A percentile compares a stretch with the other conserved stretches of the same genome.
Conservation (phyloP, 768 basidiomycete genomes). For the Asterophora parasitica region DNA sequence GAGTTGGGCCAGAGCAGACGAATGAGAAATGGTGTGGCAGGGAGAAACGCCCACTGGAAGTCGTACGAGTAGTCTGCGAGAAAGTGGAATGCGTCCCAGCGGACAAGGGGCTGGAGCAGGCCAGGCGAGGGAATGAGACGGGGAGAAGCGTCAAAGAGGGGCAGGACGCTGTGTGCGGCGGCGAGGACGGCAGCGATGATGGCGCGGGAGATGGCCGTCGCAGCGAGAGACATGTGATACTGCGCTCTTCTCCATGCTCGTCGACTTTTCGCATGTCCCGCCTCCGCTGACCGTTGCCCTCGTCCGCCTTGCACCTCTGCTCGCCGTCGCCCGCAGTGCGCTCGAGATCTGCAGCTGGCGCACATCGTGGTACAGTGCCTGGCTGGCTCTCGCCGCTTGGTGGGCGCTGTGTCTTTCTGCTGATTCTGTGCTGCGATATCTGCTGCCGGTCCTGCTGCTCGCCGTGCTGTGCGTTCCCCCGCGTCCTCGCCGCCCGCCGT, state of each 20-base stretch:
- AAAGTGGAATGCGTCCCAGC: slow-evolving; percentile 93
- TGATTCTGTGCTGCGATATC: slow-evolving; percentile 40
- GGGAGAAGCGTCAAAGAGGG: slow-evolving; percentile 37
- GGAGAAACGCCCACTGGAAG: slow-evolving; percentile 86
- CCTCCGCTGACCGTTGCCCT: slow-evolving; percentile 62
- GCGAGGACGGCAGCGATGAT: slow-evolving; percentile 23
- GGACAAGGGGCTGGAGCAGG: slow-evolving; percentile 35
- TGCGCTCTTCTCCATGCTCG: slow-evolving; percentile 7
- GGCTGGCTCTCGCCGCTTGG: slow-evolving; percentile 66
- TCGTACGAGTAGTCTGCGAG: slow-evolving; percentile 58
- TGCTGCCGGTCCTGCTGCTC: slow-evolving; percentile 11
- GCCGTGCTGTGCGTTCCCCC: slow-evolving; percentile 7
- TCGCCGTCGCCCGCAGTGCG: slow-evolving; percentile 37
- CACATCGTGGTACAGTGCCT: slow-evolving; percentile 53
- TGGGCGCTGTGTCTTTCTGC: slow-evolving; percentile 72
- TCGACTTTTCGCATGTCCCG: slow-evolving; percentile 51
- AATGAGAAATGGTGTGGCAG: slow-evolving; percentile 59
- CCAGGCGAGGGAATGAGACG: slow-evolving; percentile 19
- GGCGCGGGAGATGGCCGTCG: slow-evolving; percentile 18
- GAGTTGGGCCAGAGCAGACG: slow-evolving; percentile 23
- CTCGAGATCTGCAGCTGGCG: slow-evolving; percentile 58
- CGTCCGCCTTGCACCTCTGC: slow-evolving; percentile 53
- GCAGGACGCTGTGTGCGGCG: slow-evolving; percentile 22
- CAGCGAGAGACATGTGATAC: slow-evolving; percentile 12
- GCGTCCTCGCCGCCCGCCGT: slow-evolving; percentile 22